phyloP scores from a whole-genome alignment of 768 basidiomycete genomes.

The Hygrophorus pudorinus region DNA sequence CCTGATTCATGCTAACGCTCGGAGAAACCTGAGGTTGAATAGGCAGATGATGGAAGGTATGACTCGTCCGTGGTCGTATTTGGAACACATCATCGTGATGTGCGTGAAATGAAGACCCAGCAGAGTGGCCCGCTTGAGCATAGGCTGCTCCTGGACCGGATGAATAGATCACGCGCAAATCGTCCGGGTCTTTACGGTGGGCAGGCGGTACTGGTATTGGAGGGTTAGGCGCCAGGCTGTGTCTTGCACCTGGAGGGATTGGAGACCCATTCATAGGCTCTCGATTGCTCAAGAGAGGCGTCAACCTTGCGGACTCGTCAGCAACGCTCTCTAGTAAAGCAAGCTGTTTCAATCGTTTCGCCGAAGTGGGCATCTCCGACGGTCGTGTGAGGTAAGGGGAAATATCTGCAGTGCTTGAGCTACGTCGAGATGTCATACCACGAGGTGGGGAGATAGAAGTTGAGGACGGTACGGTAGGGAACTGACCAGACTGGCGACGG shows the following conservation, averaged over 20 bases:
- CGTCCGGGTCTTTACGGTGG: conserved; percentile 9
- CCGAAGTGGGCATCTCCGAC: conserved; percentile 42
- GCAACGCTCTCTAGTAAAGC: conserved; percentile 65
- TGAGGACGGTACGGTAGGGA: background rate
- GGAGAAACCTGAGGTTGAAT: conserved; percentile 20
- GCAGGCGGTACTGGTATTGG: conserved; percentile 18
- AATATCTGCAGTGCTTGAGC: conserved; percentile 51
- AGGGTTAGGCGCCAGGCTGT: background rate
- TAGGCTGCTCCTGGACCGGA: conserved; percentile 11
- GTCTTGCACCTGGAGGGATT: background rate
- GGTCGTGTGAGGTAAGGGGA: conserved; percentile 58
- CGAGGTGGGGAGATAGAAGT: conserved; percentile 9
- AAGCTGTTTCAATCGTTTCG: conserved; percentile 58
- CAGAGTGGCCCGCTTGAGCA: conserved; percentile 1
- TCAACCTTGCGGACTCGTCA: conserved; percentile 61
- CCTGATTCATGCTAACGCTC: conserved; percentile 43
- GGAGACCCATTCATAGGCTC: conserved; percentile 2
- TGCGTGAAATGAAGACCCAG: conserved; percentile 6
- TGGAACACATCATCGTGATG: conserved; percentile 20
- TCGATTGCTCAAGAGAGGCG: conserved; percentile 25
- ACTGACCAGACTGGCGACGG: background rate
- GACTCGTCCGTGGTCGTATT: conserved; percentile 38
- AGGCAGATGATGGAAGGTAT: conserved; percentile 27
- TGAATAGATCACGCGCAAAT: conserved; percentile 25
- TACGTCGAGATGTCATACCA: conserved; percentile 23